These are phyloP conservation scores for Curvularia spicifera DNA, from an alignment of 2,329 filamentous ascomycete species.

Conservation along the genomic window DNA sequence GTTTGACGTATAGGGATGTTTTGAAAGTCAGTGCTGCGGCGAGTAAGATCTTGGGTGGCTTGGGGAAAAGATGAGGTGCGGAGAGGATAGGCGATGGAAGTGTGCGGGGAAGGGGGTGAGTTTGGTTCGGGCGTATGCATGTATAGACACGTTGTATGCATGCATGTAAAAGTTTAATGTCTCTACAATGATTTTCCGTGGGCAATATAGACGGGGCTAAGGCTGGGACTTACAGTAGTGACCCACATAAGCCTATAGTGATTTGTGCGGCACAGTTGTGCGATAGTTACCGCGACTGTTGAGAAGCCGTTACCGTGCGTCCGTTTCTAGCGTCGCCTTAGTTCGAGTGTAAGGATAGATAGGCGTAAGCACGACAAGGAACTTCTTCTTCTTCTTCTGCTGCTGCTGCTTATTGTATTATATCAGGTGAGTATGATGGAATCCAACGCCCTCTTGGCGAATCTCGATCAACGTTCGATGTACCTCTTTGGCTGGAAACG, in stretches of 20 bases:
- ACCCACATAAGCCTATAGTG: no score
- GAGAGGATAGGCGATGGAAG: not conserved
- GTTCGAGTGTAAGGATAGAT: not conserved
- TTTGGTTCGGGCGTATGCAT: not conserved
- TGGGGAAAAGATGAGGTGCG: slow-evolving; percentile 8
- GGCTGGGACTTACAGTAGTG: not conserved
- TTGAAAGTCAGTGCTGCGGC: slow-evolving; percentile 53
- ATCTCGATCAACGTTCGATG: no score
- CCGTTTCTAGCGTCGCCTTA: not conserved
- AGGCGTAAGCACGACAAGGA: not conserved
- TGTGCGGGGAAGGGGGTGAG: not conserved
- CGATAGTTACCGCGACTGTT: not conserved
- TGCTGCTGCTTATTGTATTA: no score
- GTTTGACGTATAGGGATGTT: slow-evolving; percentile 87
- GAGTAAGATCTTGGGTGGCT: slow-evolving; percentile 39
- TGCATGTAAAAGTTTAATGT: not conserved
- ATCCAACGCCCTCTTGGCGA: no score
- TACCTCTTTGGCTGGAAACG: no score
- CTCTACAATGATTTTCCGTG: not conserved
- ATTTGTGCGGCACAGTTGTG: not conserved
- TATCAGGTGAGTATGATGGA: no score
- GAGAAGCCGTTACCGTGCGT: not conserved
- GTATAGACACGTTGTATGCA: not conserved
- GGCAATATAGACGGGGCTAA: not conserved
- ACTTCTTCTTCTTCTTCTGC: not conserved